Base-by-base conservation (phyloP, 805 yeast species). In the Candida arabinofermentans region DNA sequence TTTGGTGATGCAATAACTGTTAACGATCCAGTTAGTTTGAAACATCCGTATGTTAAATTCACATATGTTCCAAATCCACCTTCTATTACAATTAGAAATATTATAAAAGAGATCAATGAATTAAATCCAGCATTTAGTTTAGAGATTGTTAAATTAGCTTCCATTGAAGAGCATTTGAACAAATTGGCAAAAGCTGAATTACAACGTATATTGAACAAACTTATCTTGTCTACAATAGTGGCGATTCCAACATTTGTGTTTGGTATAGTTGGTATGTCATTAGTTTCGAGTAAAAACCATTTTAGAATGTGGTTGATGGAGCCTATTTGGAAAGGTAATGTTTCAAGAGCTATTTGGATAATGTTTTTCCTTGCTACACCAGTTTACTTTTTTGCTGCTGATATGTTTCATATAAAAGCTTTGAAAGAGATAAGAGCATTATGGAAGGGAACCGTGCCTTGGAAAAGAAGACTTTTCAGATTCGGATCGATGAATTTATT, bases 401-500 rank as follows among this genome's bases (percentile, higher is more conserved):
- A 80, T 53, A 70, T 81, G 2, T 85, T 84, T 63, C 93, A 85
- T 51, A 51, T 65, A 12, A 85, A 83, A 53, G 86, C 91, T 0
- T 12, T 77, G 23, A 72, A 71, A 38, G 91, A 84, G 53, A 48
- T 84, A 2, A 54, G 67, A 41, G 65, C 77, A 3, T 57, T 84
- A 24, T 83, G 87, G 86, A 55, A 65, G 13, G 66, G 69, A 33
- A 74, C 73, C 27, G 79, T 75, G 35, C 64, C 80, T 1, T 77
- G 80, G 72, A 64, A 56, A 18, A 70, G 76, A 48, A 64, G 89
- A 31, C 46, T 84, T 13, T 72, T 84, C 47, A 72, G 73, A 51
- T 85, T 85, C 59, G 95, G 95, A 3, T 81, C 89, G 2, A 85
- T 85, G 91, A 83, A 75, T 55, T 58, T 84, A 47, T 70, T 85